Base-by-base conservation (phyloP, 106 monocot genomes). In the Phalaenopsis equestris region DNA sequence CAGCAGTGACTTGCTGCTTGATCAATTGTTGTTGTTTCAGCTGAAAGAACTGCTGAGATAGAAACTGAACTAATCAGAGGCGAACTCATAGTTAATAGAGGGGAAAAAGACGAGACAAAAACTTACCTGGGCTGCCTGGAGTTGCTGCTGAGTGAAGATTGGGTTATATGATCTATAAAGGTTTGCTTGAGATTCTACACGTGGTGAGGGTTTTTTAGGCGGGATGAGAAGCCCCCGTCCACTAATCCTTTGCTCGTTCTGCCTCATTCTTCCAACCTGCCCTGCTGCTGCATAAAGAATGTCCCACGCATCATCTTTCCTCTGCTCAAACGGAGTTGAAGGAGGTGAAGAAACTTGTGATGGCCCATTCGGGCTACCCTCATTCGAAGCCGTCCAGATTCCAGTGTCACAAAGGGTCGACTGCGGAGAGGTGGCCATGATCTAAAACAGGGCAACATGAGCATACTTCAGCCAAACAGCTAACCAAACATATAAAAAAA, bases 21-120 rank as follows among this genome's bases (percentile, higher is more conserved):
- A 93, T 30, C 16, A 86, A 55, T 67, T 90, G 90, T 57, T 87
- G 85, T 43, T 85, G 84, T 78, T 80, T 89, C 56, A 91, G 61
- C 43, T 88, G 81, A 30, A 82, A 79, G 75, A 90, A 88, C 90
- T 93, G 64, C 15, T 74, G 42, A 10, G 11, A 72, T 3, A 72
- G 2, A 14, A 37, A 72, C 0, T 12, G 1, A 14, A 30, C 52
- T 12, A 15, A 52, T 52, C 52, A 52, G 14, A 0, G 12, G 3
- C 12, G 1, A 12, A 52, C 52, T 52, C 52, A 52, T 52, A 14
- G 52, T 52, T 52, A 10, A 52, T 52, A 15, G 14, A 30, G 1
- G 12, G 17, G 9, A 6, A 43, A 74, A 42, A 19, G 4, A 14
- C 19, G 42, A 43, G 42, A 41, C 0, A 3, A 15, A 36, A 39